These are phyloP conservation scores for Pythium aristosporum DNA, from an alignment of 352 stramenopile species.

Conservation along the genomic window DNA sequence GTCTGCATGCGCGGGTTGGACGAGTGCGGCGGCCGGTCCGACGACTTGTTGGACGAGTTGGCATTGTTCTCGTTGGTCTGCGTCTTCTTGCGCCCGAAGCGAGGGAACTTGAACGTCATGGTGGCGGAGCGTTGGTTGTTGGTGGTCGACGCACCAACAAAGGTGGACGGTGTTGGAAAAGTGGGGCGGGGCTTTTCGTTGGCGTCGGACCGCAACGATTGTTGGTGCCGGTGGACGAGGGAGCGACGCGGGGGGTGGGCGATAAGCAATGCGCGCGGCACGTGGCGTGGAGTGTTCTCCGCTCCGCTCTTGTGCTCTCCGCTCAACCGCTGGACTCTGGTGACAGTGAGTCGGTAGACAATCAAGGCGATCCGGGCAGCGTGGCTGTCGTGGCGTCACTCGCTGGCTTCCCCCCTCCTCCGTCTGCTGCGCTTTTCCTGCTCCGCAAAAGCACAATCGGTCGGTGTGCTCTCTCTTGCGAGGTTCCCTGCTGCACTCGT, in stretches of 20 bases:
- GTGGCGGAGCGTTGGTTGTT: background rate
- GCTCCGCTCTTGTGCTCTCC: conserved; percentile 8
- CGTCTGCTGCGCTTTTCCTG: conserved; percentile 17
- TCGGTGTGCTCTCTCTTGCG: conserved; percentile 19
- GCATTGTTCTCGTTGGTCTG: conserved; percentile 43
- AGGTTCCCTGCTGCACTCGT: background rate
- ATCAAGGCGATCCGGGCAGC: conserved; percentile 1
- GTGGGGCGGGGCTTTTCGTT: background rate
- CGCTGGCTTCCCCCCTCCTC: conserved; percentile 18
- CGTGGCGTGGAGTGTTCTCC: background rate
- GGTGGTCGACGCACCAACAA: too few relatives aligned
- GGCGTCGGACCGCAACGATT: background rate
- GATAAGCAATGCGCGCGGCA: too few relatives aligned
- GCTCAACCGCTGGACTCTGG: background rate
- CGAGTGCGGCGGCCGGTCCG: conserved; percentile 39
- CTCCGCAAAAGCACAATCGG: conserved; percentile 14
- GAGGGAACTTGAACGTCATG: conserved; percentile 75
- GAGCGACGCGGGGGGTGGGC: background rate
- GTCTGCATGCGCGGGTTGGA: conserved; percentile 28
- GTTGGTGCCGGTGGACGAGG: conserved; percentile 2
- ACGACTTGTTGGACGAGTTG: conserved; percentile 28
- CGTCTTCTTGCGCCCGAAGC: conserved; percentile 71
- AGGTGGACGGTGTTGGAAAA: too few relatives aligned
- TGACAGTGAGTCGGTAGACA: background rate
- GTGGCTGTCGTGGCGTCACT: conserved; percentile 18